A percentile compares a stretch with the other conserved stretches of the same genome.
Evolutionary conservation across 352 stramenopile species (phyloP).

Genomic region (Phytophthora crassamura): DNA sequence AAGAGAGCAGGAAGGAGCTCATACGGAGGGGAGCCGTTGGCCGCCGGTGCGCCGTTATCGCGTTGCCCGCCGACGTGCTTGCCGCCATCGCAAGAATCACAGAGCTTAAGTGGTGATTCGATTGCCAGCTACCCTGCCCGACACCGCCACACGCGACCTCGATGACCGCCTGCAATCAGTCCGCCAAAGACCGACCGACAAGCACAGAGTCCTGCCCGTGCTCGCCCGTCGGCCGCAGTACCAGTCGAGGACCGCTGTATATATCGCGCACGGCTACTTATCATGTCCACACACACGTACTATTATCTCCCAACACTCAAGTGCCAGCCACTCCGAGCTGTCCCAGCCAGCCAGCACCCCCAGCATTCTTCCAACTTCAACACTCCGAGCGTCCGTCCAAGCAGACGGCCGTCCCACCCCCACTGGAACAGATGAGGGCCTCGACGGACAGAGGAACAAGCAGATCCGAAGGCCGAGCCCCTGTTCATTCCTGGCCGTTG

Average conservation of each 20-base stretch:
- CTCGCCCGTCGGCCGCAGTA: not conserved
- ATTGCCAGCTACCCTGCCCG: slow-evolving; percentile 1
- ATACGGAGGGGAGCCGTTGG: slow-evolving; percentile 43
- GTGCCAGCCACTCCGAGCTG: not conserved
- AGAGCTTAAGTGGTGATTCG: slow-evolving; percentile 22
- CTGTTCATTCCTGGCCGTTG: no score
- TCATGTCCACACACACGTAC: slow-evolving; percentile 3
- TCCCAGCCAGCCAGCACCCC: not conserved
- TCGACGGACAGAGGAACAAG: no score
- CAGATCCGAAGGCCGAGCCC: no score
- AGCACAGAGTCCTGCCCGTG: no score
- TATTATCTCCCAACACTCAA: not conserved
- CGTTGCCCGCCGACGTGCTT: slow-evolving; percentile 24
- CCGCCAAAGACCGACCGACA: no score
- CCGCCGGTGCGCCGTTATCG: slow-evolving; percentile 39
- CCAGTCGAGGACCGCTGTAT: not conserved
- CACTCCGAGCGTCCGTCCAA: no score
- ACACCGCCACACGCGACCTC: slow-evolving; percentile 7
- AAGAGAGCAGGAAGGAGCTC: slow-evolving; percentile 37
- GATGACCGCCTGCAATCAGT: not conserved
- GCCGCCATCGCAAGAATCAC: slow-evolving; percentile 29
- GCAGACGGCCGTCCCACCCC: no score
- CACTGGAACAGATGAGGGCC: no score
- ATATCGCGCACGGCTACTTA: slow-evolving; percentile 31
- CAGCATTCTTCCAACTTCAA: slow-evolving; percentile 9